A percentile compares a stretch with the other conserved stretches of the same genome.
phyloP scores from a whole-genome alignment of 805 yeast species.

The Yamadazyma sp. region DNA sequence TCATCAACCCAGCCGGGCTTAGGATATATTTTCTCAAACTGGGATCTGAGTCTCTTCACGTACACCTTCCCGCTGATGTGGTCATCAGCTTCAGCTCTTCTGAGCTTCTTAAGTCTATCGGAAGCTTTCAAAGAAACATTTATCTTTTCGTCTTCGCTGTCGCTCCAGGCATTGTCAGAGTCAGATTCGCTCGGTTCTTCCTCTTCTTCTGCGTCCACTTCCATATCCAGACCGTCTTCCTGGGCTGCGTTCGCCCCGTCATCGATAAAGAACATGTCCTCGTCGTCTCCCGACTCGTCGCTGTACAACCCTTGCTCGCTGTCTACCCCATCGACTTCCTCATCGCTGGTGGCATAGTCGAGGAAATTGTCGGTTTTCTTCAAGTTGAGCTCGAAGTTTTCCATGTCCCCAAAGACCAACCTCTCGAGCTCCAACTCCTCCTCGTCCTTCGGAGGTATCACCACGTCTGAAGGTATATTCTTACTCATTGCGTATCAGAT shows the following conservation, averaged over 20 bases:
- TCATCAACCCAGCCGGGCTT: conserved; percentile 76
- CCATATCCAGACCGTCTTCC: conserved; percentile 22
- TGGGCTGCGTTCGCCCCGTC: conserved; percentile 37
- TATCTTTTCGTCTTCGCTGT: conserved; percentile 84
- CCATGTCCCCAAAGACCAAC: conserved; percentile 85
- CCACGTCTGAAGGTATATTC: conserved; percentile 15
- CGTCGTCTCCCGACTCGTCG: conserved; percentile 33
- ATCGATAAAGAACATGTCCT: conserved; percentile 43
- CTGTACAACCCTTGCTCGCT: conserved; percentile 19
- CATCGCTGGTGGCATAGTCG: conserved; percentile 43
- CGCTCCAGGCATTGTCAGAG: conserved; percentile 62
- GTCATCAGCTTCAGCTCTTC: conserved; percentile 57
- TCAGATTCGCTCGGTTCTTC: conserved; percentile 18
- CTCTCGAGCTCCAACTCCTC: conserved; percentile 81
- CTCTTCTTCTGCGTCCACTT: conserved; percentile 16
- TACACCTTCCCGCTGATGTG: conserved; percentile 60
- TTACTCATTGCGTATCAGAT: conserved; percentile 15
- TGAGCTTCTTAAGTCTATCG: conserved; percentile 68
- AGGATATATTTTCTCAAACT: conserved; percentile 73
- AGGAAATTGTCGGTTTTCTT: conserved; percentile 59
- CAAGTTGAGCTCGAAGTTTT: conserved; percentile 67
- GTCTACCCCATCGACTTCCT: conserved; percentile 26
- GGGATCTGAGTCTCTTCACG: conserved; percentile 63
- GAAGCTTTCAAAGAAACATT: conserved; percentile 57
- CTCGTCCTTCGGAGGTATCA: conserved; percentile 70